Evolutionary conservation across 2,329 filamentous ascomycete genomes (phyloP).

Genomic region (Stromatinia cepivora): DNA sequence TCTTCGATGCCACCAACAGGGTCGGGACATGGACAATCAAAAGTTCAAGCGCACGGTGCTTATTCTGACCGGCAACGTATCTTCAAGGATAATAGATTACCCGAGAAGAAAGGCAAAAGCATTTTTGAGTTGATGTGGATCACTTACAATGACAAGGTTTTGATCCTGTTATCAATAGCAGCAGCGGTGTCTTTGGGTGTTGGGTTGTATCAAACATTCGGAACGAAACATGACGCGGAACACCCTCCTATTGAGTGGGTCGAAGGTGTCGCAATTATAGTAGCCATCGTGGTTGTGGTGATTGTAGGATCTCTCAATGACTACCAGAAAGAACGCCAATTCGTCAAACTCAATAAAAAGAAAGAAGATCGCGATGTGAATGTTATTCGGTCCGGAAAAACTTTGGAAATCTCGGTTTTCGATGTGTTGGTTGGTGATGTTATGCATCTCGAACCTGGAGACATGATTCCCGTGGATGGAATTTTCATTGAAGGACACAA

Average conservation of each 20-base stretch:
- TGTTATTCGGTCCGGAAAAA: slow-evolving; percentile 72
- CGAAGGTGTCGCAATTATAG: slow-evolving; percentile 76
- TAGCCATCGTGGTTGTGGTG: slow-evolving; percentile 74
- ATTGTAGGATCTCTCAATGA: slow-evolving; percentile 77
- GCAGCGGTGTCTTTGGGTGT: slow-evolving; percentile 73
- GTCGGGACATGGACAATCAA: background rate
- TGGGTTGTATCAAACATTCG: slow-evolving; percentile 71
- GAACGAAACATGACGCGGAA: slow-evolving; percentile 50
- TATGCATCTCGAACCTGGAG: slow-evolving; percentile 70
- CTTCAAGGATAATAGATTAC: slow-evolving; percentile 68
- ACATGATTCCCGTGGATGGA: slow-evolving; percentile 71
- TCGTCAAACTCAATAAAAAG: slow-evolving; percentile 77
- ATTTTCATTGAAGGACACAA: slow-evolving; percentile 67
- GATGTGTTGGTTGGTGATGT: slow-evolving; percentile 74
- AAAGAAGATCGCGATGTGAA: slow-evolving; percentile 76
- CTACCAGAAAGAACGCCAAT: slow-evolving; percentile 79
- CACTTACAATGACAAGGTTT: slow-evolving; percentile 78
- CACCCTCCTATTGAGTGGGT: slow-evolving; percentile 69
- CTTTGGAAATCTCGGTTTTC: slow-evolving; percentile 67
- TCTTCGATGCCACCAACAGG: slow-evolving; percentile 4
- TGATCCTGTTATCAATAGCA: slow-evolving; percentile 69
- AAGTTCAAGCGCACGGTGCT: slow-evolving; percentile 30
- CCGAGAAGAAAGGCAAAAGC: slow-evolving; percentile 67
- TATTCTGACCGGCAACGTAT: slow-evolving; percentile 67
- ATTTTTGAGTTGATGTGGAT: slow-evolving; percentile 74